Base-by-base conservation (phyloP, 2,329 filamentous ascomycete species). In the Alternaria sp. region DNA sequence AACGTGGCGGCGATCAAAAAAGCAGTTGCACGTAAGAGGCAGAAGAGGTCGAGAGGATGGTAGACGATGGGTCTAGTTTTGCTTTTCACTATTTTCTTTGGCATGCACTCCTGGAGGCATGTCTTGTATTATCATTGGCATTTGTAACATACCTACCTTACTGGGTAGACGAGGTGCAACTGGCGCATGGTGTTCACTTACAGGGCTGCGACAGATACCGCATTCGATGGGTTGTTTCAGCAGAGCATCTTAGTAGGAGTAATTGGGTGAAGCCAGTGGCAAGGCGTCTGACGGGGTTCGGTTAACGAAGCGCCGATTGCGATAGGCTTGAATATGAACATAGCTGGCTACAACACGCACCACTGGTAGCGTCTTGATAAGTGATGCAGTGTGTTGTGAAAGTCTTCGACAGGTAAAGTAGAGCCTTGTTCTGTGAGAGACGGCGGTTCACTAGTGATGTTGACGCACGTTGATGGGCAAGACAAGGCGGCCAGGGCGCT, bases 1-100 rank as follows among this genome's bases (percentile, higher is more conserved):
- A 67, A 63, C 32, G 71, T 70, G 30, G 71, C 69, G 11, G 65
- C 69, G 12, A 65, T 71, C 18, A 72, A 73, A 51, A 75, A 73
- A 59, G 73, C 67, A 18, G 66, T 68, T 2, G 72, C 68, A 9
- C 69, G 70, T 32, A 76, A 74, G 56, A 71, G 70, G 64, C 74
- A 76, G 66, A 77, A 68, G 59, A 63, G 69, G 44, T 68, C 71
- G 45, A 70, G 68, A 32, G 68, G 66, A 20, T 70, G 68, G 60
- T 72, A 66, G 48, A 41, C n/a, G 28, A 52, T 36, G 18, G 25
- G 25, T 18, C 20, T 54, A 34, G 20, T 54, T 43, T 52, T 25
- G 54, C 52, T 18, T 56, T 53, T 57, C 14, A 30, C 56, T 44
- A 32, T 60, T 48, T 57, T 67, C 63, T 55, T 59, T 54, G 36